A percentile compares a stretch with the other conserved stretches of the same genome.
phyloP scores from a whole-genome alignment of 192 early-diverging fungal species.

The Coemansia sp. region DNA sequence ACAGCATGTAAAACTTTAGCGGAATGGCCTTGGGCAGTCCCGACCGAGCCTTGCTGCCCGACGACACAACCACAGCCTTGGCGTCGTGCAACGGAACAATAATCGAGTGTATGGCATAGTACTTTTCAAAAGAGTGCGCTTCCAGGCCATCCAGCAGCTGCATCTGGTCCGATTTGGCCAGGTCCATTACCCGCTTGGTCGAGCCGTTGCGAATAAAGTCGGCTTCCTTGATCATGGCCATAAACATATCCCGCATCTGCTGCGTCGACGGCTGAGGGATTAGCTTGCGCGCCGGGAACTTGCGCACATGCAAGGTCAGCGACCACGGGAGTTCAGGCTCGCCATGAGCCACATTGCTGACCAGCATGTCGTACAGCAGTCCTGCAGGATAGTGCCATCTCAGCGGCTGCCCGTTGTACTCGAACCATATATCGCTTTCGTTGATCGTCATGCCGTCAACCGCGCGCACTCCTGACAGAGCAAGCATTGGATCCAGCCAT shows the following conservation, averaged over 20 bases:
- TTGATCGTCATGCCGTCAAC: slow-evolving; percentile 6
- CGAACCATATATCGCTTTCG: slow-evolving; percentile 68
- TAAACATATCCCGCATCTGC: slow-evolving; percentile 71
- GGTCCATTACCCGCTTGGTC: slow-evolving; percentile 81
- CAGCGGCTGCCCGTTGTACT: slow-evolving; percentile 64
- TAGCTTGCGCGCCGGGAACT: slow-evolving; percentile 64
- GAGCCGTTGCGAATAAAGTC: slow-evolving; percentile 81
- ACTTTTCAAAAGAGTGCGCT: slow-evolving; percentile 41
- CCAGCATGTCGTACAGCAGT: slow-evolving; percentile 70
- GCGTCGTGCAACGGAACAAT: slow-evolving; percentile 14
- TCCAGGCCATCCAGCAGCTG: slow-evolving; percentile 73
- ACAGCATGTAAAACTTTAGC: slow-evolving; percentile 37
- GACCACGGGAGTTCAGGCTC: slow-evolving; percentile 66
- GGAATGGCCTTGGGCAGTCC: slow-evolving; percentile 36
- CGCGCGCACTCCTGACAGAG: slow-evolving; percentile 16
- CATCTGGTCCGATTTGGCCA: slow-evolving; percentile 79
- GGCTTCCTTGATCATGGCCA: slow-evolving; percentile 86
- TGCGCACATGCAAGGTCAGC: slow-evolving; percentile 70
- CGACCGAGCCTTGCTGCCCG: slow-evolving; percentile 7
- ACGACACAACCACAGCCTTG: neutral
- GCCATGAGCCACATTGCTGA: slow-evolving; percentile 9
- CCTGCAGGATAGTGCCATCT: slow-evolving; percentile 92
- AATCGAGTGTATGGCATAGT: slow-evolving; percentile 45
- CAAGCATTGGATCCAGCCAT: slow-evolving; percentile 48
- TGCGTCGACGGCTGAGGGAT: slow-evolving; percentile 58